Base-by-base conservation (phyloP, 164 flowering plant species). In the Stephania japonica region DNA sequence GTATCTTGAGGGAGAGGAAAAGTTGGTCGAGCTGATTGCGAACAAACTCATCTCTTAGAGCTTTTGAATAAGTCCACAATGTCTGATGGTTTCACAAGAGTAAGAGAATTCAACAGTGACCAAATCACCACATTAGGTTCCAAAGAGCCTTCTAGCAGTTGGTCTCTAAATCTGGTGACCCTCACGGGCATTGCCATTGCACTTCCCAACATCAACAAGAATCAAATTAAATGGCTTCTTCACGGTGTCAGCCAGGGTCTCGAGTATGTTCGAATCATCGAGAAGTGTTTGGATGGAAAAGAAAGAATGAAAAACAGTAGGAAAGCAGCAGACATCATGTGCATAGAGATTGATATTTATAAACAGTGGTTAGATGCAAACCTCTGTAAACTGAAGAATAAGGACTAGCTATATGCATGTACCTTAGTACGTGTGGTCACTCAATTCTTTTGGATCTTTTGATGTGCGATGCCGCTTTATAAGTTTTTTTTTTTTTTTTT, bases 161-260 rank as follows among this genome's bases (percentile, higher is more conserved):
- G 93, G 96, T 85, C 88, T 71, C 89, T 91, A 64, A 88, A 93
- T 23, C 68, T 89, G 26, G 90, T 83, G 76, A 89, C 93, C 69
- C 81, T 91, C 41, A 75, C 86, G n/a, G 81, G 83, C 80, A 87
- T 89, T 65, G 87, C 87, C 41, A 66, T 87, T 26, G 84, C 93
- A 65, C 81, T 86, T 53, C 90, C 90, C 19, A 70, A 72, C 69
- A 77, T 80, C 21, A 77, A 80, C 16, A 16, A 23, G 0, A 2
- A 41, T n/a, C 42, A 25, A 21, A 63, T 70, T 0, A 72, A 85
- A 26, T 65, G 67, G 67, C 64, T 89, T 62, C 65, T 80, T 9
- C 12, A 7, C 8, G 73, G 82, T 4, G 87, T 88, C 8, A 47
- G 78, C 62, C 84, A 88, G 78, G 90, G 88, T 1, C 81, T 89